These are phyloP conservation scores for Cordyceps cateniannulata DNA, from an alignment of 2,329 filamentous ascomycete genomes.

Conservation along the genomic window DNA sequence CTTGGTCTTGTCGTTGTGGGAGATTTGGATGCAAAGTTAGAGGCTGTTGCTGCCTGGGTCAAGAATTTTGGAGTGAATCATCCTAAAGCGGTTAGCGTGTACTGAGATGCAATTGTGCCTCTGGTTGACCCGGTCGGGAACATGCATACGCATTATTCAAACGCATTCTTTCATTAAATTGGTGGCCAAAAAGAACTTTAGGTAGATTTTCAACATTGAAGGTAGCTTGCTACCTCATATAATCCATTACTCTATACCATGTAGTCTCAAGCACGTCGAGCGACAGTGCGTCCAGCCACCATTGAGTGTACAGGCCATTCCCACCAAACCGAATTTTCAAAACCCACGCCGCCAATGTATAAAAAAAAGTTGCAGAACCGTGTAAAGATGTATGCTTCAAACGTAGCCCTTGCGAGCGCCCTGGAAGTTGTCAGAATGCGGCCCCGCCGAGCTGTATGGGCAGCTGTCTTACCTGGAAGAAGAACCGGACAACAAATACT, in stretches of 20 bases:
- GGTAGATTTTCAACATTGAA: background rate
- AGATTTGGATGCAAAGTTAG: slow-evolving; percentile 8
- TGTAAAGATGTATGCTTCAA: slow-evolving; percentile 32
- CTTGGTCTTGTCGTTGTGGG: slow-evolving; percentile 17
- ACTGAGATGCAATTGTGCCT: background rate
- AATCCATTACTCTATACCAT: slow-evolving; percentile 11
- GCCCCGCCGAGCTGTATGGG: background rate
- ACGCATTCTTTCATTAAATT: background rate
- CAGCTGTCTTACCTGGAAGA: slow-evolving; percentile 69
- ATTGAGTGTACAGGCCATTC: slow-evolving; percentile 25
- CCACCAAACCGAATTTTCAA: slow-evolving; percentile 22
- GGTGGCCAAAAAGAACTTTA: background rate
- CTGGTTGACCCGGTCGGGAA: background rate
- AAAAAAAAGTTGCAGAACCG: slow-evolving; percentile 20
- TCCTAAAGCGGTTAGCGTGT: slow-evolving; percentile 24
- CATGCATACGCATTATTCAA: background rate
- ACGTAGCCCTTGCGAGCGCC: slow-evolving; percentile 65
- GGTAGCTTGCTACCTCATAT: background rate
- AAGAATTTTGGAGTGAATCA: slow-evolving; percentile 28
- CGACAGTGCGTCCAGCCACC: background rate
- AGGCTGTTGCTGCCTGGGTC: slow-evolving; percentile 17
- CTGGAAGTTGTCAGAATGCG: slow-evolving; percentile 26
- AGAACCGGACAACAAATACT: slow-evolving; percentile 96
- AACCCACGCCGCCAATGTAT: slow-evolving; percentile 24
- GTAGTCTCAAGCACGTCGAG: background rate